A percentile compares a stretch with the other conserved stretches of the same genome.
These are phyloP conservation scores for Rhododendron mucronatum DNA, from an alignment of 148 eudicot species.

Conservation along the genomic window DNA sequence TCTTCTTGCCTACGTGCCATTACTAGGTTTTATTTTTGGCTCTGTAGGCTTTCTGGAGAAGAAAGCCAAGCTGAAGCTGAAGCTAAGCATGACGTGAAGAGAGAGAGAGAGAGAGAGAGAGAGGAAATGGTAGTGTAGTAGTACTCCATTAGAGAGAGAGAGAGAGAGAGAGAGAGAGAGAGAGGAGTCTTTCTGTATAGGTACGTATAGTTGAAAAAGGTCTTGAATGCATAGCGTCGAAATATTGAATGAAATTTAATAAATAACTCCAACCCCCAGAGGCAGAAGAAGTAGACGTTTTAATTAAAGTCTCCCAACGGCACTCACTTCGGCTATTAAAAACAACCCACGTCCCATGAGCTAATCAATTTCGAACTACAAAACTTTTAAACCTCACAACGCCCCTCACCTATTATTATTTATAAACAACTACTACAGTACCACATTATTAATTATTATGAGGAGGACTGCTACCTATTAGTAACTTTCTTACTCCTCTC, in stretches of 20 bases:
- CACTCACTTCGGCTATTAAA: conserved; percentile 14
- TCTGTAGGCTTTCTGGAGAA: not conserved
- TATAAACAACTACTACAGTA: not conserved
- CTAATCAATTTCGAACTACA: conserved; percentile 17
- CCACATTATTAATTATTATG: conserved; percentile 7
- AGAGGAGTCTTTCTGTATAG: conserved; percentile 15
- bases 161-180: not conserved
- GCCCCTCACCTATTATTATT: conserved; percentile 5
- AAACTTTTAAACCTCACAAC: conserved; percentile 27
- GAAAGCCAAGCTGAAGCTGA: not conserved
- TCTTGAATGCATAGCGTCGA: conserved; percentile 23
- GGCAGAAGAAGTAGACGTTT: conserved; percentile 2
- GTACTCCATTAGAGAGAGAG: not conserved
- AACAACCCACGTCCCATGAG: conserved; percentile 7
- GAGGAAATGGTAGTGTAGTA: not conserved
- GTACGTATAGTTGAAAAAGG: conserved; percentile 51
- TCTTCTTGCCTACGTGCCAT: not conserved
- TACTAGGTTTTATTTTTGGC: not conserved
- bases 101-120: not conserved
- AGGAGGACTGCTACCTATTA: not conserved
- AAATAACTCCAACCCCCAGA: conserved; percentile 23
- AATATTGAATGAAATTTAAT: conserved; percentile 19
- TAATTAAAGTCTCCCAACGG: conserved; percentile 27
- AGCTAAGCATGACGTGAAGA: not conserved
- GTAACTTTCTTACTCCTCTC: not conserved